A percentile compares a stretch with the other conserved stretches of the same genome.
These are phyloP conservation scores for Trichocladium antarcticum DNA, from an alignment of 495 filamentous ascomycete species.

Conservation along the genomic window DNA sequence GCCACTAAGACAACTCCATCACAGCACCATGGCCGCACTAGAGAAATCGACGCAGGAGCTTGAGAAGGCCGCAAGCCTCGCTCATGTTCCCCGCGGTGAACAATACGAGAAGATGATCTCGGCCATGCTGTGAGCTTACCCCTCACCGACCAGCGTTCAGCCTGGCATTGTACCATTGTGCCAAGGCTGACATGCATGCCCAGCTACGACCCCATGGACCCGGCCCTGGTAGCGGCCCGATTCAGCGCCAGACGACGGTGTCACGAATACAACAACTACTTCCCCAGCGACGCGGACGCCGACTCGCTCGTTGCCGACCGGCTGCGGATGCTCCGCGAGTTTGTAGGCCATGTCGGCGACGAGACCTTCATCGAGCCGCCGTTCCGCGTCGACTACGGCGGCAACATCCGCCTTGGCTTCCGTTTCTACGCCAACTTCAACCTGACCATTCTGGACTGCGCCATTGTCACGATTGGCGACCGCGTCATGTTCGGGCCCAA, in stretches of 20 bases:
- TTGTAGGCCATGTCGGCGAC: conserved; percentile 36
- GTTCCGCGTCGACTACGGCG: conserved; percentile 45
- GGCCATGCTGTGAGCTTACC: conserved; percentile 19
- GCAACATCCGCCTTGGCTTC: conserved; percentile 41
- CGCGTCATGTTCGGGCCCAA: conserved; percentile 35
- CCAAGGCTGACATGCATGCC: not conserved
- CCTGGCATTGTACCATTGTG: not conserved
- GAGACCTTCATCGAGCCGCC: conserved; percentile 43
- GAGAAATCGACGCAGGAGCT: not conserved
- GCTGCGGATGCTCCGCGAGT: conserved; percentile 28
- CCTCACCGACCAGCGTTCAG: not conserved
- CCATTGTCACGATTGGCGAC: conserved; percentile 35
- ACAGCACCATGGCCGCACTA: not conserved
- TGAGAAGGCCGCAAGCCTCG: not conserved
- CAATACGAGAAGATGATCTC: conserved; percentile 9
- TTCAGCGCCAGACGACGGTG: conserved; percentile 36
- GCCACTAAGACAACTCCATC: not conserved
- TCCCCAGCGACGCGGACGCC: conserved; percentile 30
- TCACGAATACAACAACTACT: conserved; percentile 41
- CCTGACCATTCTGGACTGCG: conserved; percentile 36
- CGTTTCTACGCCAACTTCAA: conserved; percentile 45
- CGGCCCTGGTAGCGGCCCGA: conserved; percentile 22
- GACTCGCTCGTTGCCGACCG: conserved; percentile 27
- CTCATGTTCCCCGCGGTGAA: conserved; percentile 1
- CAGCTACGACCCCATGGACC: not conserved